Evolutionary conservation across 2,329 filamentous ascomycete species (phyloP).

Genomic region (Byssochlamys sp.): DNA sequence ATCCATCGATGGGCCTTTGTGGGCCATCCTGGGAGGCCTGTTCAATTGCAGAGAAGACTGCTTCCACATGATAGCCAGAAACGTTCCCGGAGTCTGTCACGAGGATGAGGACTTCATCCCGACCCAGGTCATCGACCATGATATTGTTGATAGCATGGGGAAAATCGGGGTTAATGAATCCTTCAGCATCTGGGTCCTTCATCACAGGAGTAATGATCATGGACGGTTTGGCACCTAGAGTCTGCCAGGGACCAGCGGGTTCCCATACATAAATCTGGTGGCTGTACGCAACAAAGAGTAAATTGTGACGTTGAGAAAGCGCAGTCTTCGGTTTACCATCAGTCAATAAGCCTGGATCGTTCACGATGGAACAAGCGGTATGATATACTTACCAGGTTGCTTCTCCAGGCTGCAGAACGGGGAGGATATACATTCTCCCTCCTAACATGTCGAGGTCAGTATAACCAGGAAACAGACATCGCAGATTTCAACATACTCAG

Average conservation of each 20-base stretch:
- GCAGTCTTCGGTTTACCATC: slow-evolving; percentile 23
- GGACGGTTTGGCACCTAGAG: slow-evolving; percentile 26
- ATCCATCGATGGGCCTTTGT: slow-evolving; percentile 20
- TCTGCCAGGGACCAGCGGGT: slow-evolving; percentile 32
- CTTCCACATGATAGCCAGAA: slow-evolving; percentile 56
- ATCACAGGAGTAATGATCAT: slow-evolving; percentile 36
- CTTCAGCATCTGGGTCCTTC: slow-evolving; percentile 35
- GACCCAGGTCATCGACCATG: slow-evolving; percentile 58
- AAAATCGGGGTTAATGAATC: slow-evolving; percentile 43
- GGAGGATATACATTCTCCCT: slow-evolving; percentile 22
- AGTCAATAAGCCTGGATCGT: neutral
- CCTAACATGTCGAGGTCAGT: slow-evolving; percentile 11
- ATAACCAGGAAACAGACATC: slow-evolving; percentile 1
- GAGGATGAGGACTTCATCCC: slow-evolving; percentile 58
- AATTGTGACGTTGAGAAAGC: slow-evolving; percentile 38
- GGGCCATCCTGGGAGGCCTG: slow-evolving; percentile 12
- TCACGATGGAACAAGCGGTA: neutral
- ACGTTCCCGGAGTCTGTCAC: slow-evolving; percentile 69
- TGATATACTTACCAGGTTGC: slow-evolving; percentile 31
- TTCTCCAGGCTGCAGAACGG: slow-evolving; percentile 31
- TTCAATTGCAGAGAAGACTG: slow-evolving; percentile 38
- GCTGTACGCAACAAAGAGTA: slow-evolving; percentile 36
- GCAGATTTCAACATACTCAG: slow-evolving; percentile 12
- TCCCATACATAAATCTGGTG: slow-evolving; percentile 37
- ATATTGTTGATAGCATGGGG: slow-evolving; percentile 62